A percentile compares a stretch with the other conserved stretches of the same genome.
phyloP scores from a whole-genome alignment of 768 basidiomycete species.

The Pilatotrama ljubarskyi region DNA sequence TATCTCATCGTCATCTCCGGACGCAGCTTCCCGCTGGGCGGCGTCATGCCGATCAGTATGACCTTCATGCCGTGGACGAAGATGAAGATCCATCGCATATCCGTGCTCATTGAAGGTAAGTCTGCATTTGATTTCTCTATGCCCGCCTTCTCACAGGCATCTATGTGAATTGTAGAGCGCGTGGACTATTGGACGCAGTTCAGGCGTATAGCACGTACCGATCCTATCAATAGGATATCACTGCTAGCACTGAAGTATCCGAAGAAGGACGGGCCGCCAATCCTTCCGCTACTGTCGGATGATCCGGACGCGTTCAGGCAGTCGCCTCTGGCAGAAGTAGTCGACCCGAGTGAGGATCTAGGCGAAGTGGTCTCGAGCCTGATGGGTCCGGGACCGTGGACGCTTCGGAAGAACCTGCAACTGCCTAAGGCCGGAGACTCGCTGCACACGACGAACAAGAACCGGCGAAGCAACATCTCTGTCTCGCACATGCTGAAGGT shows the following conservation, averaged over 20 bases:
- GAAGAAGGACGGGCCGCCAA: slow-evolving; percentile 53
- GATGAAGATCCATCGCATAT: slow-evolving; percentile 74
- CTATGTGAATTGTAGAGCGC: slow-evolving; percentile 56
- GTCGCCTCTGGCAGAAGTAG: slow-evolving; percentile 64
- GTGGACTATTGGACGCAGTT: slow-evolving; percentile 77
- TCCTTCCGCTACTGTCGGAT: slow-evolving; percentile 80
- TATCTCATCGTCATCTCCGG: slow-evolving; percentile 77
- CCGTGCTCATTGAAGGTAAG: slow-evolving; percentile 80
- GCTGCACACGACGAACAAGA: slow-evolving; percentile 80
- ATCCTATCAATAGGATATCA: slow-evolving; percentile 57
- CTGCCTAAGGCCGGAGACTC: slow-evolving; percentile 64
- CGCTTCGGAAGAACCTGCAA: slow-evolving; percentile 64
- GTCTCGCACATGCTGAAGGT: slow-evolving; percentile 81
- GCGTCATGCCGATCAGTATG: slow-evolving; percentile 74
- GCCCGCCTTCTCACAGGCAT: not conserved
- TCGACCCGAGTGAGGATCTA: slow-evolving; percentile 49
- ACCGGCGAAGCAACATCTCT: slow-evolving; percentile 70
- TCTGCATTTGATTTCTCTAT: not conserved
- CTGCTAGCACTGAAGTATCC: slow-evolving; percentile 63
- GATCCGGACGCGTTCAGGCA: slow-evolving; percentile 58
- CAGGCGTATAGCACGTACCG: slow-evolving; percentile 67
- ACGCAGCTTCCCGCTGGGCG: slow-evolving; percentile 81
- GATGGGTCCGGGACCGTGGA: slow-evolving; percentile 89
- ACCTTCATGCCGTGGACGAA: slow-evolving; percentile 84
- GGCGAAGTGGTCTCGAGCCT: slow-evolving; percentile 57